Evolutionary conservation across 306 rosid genomes (phyloP).

Genomic region (Pachyrhizus erosus): DNA sequence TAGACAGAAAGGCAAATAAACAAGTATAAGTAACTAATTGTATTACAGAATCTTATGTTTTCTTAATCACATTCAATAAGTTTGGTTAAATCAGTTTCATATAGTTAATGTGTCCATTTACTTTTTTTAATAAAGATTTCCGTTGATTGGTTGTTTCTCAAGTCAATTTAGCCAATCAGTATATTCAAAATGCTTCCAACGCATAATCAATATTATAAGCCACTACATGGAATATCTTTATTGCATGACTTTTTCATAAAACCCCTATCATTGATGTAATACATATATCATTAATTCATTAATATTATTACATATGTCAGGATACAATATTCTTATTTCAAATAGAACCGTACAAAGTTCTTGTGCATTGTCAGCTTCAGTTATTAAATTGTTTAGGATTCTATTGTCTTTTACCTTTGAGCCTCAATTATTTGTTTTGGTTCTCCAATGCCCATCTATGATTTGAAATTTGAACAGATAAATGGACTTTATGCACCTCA

Average conservation of each 20-base stretch:
- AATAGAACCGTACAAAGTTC: background rate
- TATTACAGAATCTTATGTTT: background rate
- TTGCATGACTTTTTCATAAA: background rate
- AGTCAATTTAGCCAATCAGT: background rate
- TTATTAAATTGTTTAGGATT: background rate
- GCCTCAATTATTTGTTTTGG: background rate
- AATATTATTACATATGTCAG: no score
- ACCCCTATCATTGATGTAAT: background rate
- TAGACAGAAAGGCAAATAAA: background rate
- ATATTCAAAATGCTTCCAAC: background rate
- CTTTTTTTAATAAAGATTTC: background rate
- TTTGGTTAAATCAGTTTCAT: background rate
- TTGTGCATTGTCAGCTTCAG: background rate
- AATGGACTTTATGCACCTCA: slow-evolving; percentile 50
- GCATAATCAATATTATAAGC: background rate
- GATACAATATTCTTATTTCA: background rate
- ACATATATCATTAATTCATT: background rate
- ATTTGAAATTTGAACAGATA: slow-evolving; percentile 46
- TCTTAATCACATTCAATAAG: background rate
- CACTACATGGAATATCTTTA: background rate
- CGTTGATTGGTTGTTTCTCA: background rate
- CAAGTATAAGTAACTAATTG: background rate
- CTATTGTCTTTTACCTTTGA: background rate
- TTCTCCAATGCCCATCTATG: background rate
- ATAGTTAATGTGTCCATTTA: background rate